Conservation (phyloP, 768 basidiomycete genomes). For the Tricholoma terreum region DNA sequence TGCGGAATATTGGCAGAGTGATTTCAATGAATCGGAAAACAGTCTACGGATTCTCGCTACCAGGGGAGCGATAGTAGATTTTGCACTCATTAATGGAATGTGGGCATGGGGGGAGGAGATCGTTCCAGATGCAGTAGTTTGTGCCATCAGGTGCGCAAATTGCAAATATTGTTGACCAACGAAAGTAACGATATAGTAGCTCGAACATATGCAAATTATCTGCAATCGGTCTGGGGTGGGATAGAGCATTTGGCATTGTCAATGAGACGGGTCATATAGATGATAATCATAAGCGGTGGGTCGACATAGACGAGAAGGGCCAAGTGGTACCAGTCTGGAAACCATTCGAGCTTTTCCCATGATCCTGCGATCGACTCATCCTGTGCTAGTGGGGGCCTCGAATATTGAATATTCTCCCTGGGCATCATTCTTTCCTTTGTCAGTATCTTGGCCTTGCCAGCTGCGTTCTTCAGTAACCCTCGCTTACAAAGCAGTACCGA, state of each 20-base stretch:
- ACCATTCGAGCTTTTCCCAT: slow-evolving; percentile 52
- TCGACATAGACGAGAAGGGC: slow-evolving; percentile 64
- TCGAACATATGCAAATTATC: slow-evolving; percentile 59
- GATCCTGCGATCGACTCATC: too few relatives aligned
- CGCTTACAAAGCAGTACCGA: background rate
- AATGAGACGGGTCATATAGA: slow-evolving; percentile 46
- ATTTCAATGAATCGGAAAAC: slow-evolving; percentile 41
- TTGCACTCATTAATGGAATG: slow-evolving; percentile 61
- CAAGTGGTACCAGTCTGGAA: slow-evolving; percentile 54
- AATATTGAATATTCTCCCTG: too few relatives aligned
- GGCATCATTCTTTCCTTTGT: background rate
- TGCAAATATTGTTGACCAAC: background rate
- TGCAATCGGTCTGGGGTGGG: slow-evolving; percentile 64
- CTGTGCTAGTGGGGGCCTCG: too few relatives aligned
- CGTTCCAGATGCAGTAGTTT: slow-evolving; percentile 51
- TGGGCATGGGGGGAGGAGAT: slow-evolving; percentile 49
- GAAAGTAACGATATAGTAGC: slow-evolving; percentile 29
- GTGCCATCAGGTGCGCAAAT: slow-evolving; percentile 50
- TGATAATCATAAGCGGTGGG: slow-evolving; percentile 47
- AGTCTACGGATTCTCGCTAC: slow-evolving; percentile 48
- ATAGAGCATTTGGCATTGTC: slow-evolving; percentile 55
- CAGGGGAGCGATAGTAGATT: slow-evolving; percentile 64
- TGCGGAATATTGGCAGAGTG: slow-evolving; percentile 50
- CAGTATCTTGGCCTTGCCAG: background rate
- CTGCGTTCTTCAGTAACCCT: background rate